Conservation (phyloP, 257 asterid species). For the Nicotiana sylvestris region DNA sequence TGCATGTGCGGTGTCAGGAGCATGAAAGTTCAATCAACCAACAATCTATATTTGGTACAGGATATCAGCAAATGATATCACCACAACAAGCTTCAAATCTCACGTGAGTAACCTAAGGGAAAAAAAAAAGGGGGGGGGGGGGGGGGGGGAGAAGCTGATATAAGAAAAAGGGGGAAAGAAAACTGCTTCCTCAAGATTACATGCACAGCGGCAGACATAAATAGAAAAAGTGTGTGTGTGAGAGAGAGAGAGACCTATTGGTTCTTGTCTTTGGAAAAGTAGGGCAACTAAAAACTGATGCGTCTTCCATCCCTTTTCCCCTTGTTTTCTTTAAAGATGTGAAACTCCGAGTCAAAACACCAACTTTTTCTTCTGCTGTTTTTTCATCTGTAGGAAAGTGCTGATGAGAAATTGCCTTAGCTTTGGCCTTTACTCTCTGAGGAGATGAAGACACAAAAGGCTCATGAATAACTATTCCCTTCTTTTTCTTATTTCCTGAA, state of each 20-base stretch:
- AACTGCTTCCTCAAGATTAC: not conserved
- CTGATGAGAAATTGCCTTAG: conserved; percentile 3
- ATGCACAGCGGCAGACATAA: too few species aligned
- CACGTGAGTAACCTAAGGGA: not conserved
- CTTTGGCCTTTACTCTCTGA: not conserved
- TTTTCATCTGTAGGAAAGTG: not conserved
- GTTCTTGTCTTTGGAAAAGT: conserved; percentile 33
- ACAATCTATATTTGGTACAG: not conserved
- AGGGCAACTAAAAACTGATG: conserved; percentile 55
- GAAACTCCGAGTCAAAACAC: conserved; percentile 6
- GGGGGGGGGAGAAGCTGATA: not conserved
- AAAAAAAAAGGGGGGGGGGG: too few species aligned
- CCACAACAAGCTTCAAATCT: not conserved
- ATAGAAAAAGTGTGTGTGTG: not conserved
- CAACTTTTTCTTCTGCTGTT: conserved; percentile 1
- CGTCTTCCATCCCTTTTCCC: conserved; percentile 30
- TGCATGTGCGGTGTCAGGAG: not conserved
- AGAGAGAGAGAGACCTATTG: conserved; percentile 26
- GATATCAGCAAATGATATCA: not conserved
- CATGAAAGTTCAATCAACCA: not conserved
- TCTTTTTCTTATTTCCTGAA: conserved; percentile 1
- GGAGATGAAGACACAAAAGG: conserved; percentile 9
- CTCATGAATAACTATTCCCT: not conserved
- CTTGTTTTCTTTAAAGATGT: conserved; percentile 23
- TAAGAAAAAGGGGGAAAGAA: not conserved